These are phyloP conservation scores for Plasmodium berghei DNA, from an alignment of 169 alveolate species.

Conservation along the genomic window DNA sequence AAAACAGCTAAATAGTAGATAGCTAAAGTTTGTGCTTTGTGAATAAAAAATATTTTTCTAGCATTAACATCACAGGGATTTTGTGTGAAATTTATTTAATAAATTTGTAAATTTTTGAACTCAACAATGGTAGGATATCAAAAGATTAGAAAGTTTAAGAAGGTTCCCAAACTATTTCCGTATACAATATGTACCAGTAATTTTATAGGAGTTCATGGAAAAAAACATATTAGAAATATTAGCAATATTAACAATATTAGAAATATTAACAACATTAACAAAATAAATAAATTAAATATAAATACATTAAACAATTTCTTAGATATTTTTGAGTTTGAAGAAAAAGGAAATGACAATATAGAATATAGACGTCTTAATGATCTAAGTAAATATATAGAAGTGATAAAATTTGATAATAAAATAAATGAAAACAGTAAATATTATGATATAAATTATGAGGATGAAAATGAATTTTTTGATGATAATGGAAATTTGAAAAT, in stretches of 20 bases:
- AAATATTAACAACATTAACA: background rate
- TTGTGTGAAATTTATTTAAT: too few relatives aligned
- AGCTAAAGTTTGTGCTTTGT: too few relatives aligned
- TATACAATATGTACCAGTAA: background rate
- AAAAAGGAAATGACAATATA: slow-evolving; percentile 22
- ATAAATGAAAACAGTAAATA: slow-evolving; percentile 27
- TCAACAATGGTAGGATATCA: too few relatives aligned
- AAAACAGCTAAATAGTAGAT: too few relatives aligned
- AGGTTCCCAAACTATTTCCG: background rate
- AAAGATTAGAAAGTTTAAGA: too few relatives aligned
- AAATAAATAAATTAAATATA: slow-evolving; percentile 4
- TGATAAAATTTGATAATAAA: slow-evolving; percentile 15
- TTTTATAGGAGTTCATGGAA: background rate
- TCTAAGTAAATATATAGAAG: slow-evolving; percentile 59
- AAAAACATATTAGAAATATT: background rate
- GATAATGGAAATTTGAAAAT: slow-evolving; percentile 39
- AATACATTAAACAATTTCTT: slow-evolving; percentile 21
- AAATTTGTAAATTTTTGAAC: too few relatives aligned
- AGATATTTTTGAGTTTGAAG: slow-evolving; percentile 37
- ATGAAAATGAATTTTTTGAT: slow-evolving; percentile 44
- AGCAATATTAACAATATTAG: too few relatives aligned
- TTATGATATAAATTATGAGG: slow-evolving; percentile 33
- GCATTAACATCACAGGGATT: too few relatives aligned
- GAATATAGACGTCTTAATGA: slow-evolving; percentile 63
- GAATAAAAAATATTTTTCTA: too few relatives aligned